Percentiles rank a stretch among this genome's conserved stretches.
phyloP scores from a whole-genome alignment of 139 green algal genomes.

The Chlamydomonas sphaeroides region DNA sequence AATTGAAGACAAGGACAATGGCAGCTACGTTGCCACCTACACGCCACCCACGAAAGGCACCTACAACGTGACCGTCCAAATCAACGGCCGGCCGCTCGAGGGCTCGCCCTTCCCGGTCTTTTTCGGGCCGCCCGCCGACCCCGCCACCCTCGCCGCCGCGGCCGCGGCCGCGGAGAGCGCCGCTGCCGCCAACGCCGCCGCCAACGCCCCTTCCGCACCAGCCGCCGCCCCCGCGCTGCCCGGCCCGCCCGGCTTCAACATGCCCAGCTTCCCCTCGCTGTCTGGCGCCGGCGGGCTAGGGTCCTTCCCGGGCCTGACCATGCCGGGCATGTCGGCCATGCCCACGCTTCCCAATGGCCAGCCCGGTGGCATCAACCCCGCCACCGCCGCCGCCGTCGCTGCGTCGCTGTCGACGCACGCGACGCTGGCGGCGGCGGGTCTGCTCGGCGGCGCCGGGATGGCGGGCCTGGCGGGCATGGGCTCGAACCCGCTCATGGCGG shows the following conservation, averaged over 20 bases:
- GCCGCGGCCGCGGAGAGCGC: not conserved
- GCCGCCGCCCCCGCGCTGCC: too few species aligned
- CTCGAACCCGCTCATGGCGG: not conserved
- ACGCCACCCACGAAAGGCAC: conserved; percentile 75
- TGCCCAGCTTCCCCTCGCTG: not conserved
- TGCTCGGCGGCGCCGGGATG: not conserved
- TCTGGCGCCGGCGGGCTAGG: too few species aligned
- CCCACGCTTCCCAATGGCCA: conserved; percentile 21
- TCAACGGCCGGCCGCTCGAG: conserved; percentile 81
- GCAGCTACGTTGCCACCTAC: conserved; percentile 87
- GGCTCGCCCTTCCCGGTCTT: conserved; percentile 92
- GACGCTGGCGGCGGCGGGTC: conserved; percentile 9
- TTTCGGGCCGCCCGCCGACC: conserved; percentile 74
- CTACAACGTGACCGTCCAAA: conserved; percentile 79
- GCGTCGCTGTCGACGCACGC: conserved; percentile 33
- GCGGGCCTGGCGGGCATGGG: conserved; percentile 20
- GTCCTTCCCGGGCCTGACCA: not conserved
- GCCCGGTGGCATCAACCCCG: conserved; percentile 30
- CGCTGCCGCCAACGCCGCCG: conserved; percentile 1
- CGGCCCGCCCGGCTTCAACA: not conserved
- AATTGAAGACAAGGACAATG: conserved; percentile 82
- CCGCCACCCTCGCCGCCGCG: conserved; percentile 24
- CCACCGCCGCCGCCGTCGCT: conserved; percentile 29
- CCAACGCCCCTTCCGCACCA: too few species aligned
- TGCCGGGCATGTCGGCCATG: not conserved